Evolutionary conservation across 257 asterid genomes (phyloP).

Genomic region (Petunia secreta): DNA sequence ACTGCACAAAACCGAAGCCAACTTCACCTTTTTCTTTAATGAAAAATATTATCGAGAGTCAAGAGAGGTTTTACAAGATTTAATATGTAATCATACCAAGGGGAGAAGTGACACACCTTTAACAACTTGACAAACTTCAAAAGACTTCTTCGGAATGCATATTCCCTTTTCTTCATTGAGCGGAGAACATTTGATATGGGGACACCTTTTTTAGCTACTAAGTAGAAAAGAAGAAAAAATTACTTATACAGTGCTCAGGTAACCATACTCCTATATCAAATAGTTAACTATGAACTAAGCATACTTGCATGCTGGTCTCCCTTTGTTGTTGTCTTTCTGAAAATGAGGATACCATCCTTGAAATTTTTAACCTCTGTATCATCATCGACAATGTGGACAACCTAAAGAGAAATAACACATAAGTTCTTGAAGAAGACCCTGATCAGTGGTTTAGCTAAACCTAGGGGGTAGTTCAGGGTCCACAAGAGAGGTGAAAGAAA

Average conservation of each 20-base stretch:
- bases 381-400: constrained; percentile 55
- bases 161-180: constrained; percentile 68
- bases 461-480: neutral
- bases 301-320: constrained; percentile 43
- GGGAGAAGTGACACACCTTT: constrained; percentile 44
- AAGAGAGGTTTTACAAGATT: neutral
- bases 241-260: constrained; percentile 32
- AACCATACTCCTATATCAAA: constrained; percentile 27
- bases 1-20: neutral
- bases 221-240: constrained; percentile 29
- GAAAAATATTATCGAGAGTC: neutral
- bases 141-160: constrained; percentile 54
- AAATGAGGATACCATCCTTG: constrained; percentile 48
- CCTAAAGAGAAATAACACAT: constrained; percentile 44
- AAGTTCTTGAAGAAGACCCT: constrained; percentile 19
- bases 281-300: constrained; percentile 25
- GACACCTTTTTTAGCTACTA: constrained; percentile 50
- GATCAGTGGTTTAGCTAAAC: neutral
- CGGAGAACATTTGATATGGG: constrained; percentile 48
- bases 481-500: neutral
- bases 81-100: neutral
- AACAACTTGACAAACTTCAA: constrained; percentile 48
- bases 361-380: constrained; percentile 44
- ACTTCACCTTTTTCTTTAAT: neutral
- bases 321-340: constrained; percentile 48